Percentiles rank a stretch among this genome's conserved stretches.
Evolutionary conservation across 2,329 filamentous ascomycete genomes (phyloP).

Genomic region (Lecanicillium sp.): DNA sequence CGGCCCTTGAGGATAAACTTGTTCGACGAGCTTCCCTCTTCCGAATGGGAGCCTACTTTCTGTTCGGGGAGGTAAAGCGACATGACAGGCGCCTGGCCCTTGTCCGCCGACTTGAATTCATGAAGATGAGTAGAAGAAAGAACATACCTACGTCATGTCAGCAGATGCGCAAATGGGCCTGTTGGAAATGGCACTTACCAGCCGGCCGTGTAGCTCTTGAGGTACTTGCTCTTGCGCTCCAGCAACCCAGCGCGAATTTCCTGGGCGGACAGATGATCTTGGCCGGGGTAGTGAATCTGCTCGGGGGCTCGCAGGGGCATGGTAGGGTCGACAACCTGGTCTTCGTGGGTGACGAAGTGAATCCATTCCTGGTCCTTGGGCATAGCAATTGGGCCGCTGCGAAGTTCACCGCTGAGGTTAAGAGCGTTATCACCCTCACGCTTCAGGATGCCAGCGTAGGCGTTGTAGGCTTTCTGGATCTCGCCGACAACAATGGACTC

Average conservation of each 20-base stretch:
- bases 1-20: conserved; percentile 98
- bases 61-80: conserved; percentile 92
- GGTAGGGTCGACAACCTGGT: conserved; percentile 81
- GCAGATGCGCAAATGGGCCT: neutral
- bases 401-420: conserved; percentile 71
- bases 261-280: conserved; percentile 71
- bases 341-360: conserved; percentile 70
- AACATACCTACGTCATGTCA: conserved; percentile 63
- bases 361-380: conserved; percentile 91
- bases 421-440: conserved; percentile 82
- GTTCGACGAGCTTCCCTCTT: conserved; percentile 76
- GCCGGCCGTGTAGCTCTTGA: conserved; percentile 94
- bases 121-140: conserved; percentile 94
- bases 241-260: conserved; percentile 88
- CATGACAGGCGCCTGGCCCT: conserved; percentile 88
- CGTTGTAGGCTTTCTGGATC: conserved; percentile 96
- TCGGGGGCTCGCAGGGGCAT: conserved; percentile 71
- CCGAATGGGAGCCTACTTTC: conserved; percentile 88
- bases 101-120: conserved; percentile 98
- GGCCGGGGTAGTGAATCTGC: conserved; percentile 86
- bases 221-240: conserved; percentile 96
- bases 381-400: conserved; percentile 82
- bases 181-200: conserved; percentile 54
- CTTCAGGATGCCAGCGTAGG: conserved; percentile 84
- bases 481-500: conserved; percentile 96